Percentiles rank a stretch among this genome's conserved stretches.
phyloP scores from a whole-genome alignment of 352 stramenopile genomes.

The Phytopythium oedochilum region DNA sequence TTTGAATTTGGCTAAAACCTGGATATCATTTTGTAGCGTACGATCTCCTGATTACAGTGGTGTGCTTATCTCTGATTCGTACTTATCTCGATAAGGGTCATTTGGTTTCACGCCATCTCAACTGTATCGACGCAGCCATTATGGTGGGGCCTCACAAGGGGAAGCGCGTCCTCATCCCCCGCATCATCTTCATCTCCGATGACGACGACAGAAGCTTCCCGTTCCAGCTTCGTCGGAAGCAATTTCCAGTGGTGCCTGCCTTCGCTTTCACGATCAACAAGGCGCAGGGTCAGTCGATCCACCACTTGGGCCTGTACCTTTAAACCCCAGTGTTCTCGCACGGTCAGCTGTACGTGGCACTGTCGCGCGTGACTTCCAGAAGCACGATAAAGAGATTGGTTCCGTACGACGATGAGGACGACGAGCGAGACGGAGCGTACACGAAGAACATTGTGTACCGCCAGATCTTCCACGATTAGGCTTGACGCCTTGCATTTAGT shows the following conservation, averaged over 20 bases:
- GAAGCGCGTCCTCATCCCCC: conserved; percentile 9
- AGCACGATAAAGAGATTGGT: conserved; percentile 11
- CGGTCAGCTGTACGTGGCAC: conserved; percentile 17
- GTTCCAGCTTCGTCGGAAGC: conserved; percentile 13
- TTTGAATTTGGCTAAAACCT: no score
- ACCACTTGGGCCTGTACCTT: conserved; percentile 13
- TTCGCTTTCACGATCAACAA: conserved; percentile 18
- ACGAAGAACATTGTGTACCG: conserved; percentile 16
- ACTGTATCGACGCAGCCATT: conserved; percentile 12
- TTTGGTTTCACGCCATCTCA: no score
- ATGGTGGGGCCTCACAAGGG: conserved; percentile 8
- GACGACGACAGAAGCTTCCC: conserved; percentile 12
- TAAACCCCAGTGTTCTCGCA: conserved; percentile 10
- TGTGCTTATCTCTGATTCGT: no score
- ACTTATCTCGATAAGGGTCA: no score
- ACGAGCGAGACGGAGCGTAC: conserved; percentile 9
- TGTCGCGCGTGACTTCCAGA: conserved; percentile 10
- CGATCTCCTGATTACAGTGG: no score
- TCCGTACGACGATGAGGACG: neutral
- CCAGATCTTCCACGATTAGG: conserved; percentile 5
- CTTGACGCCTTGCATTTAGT: neutral
- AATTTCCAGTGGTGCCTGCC: conserved; percentile 8
- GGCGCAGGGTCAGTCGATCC: conserved; percentile 12
- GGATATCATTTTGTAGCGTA: no score
- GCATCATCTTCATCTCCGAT: conserved; percentile 14